phyloP scores from a whole-genome alignment of 257 asterid species.

The Thymus mandschuricus region DNA sequence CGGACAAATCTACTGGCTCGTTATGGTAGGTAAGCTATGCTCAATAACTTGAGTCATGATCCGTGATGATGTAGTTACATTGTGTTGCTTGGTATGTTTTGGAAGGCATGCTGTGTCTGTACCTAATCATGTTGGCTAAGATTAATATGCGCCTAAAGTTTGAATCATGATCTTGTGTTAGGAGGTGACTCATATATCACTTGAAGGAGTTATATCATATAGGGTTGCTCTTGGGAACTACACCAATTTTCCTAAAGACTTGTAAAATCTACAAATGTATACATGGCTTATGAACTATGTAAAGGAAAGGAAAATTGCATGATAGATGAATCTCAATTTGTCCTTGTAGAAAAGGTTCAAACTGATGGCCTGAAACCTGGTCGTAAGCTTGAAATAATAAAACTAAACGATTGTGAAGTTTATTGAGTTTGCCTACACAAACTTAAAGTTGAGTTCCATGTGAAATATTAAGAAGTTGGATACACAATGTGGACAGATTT shows the following conservation, averaged over 20 bases:
- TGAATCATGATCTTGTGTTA: conserved; percentile 8
- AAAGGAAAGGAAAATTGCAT: background rate
- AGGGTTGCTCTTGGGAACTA: background rate
- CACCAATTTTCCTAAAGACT: conserved; percentile 8
- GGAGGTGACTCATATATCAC: conserved; percentile 16
- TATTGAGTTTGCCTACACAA: background rate
- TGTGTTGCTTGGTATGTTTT: conserved; percentile 10
- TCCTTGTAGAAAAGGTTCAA: background rate
- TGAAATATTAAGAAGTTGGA: conserved; percentile 2
- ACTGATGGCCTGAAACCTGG: background rate
- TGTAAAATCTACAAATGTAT: background rate
- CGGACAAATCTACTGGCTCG: conserved; percentile 95
- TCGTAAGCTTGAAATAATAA: conserved; percentile 6
- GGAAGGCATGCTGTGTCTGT: conserved; percentile 1
- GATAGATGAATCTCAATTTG: background rate
- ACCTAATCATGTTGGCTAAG: conserved; percentile 6
- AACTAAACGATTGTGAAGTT: conserved; percentile 7
- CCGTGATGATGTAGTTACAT: conserved; percentile 11
- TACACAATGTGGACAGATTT: background rate
- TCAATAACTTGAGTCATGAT: conserved; percentile 15
- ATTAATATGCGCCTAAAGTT: conserved; percentile 5
- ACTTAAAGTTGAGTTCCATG: background rate
- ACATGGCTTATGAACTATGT: background rate
- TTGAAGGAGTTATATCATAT: conserved; percentile 6
- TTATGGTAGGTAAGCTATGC: conserved; percentile 87